Conservation (phyloP, 305 asterid genomes). For the Fraxinus angustifolia region DNA sequence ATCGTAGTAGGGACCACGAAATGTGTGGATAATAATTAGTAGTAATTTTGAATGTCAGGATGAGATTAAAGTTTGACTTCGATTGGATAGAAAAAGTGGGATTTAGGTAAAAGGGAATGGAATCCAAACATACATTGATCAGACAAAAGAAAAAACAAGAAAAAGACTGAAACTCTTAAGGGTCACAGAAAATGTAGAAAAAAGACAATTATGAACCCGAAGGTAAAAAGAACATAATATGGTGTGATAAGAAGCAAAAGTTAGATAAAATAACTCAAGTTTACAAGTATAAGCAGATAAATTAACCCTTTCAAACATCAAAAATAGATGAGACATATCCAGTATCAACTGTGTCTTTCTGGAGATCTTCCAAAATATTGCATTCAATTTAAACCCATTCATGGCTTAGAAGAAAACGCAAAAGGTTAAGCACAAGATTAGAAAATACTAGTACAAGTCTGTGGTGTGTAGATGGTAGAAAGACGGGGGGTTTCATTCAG, state of each 20-base stretch:
- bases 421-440: not conserved
- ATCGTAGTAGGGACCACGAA: not conserved
- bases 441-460: not conserved
- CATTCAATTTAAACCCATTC: not conserved
- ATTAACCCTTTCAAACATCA: not conserved
- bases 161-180: not conserved
- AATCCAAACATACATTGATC: not conserved
- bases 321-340: not conserved
- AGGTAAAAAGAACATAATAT: not conserved
- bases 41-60: not conserved
- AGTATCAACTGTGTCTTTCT: not conserved
- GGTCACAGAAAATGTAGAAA: not conserved
- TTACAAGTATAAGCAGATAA: not conserved
- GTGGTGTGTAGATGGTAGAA: not conserved
- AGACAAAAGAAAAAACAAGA: not conserved
- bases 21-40: not conserved
- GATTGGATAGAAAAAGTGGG: not conserved
- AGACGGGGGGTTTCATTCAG: not conserved
- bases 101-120: not conserved
- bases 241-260: not conserved
- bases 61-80: not conserved
- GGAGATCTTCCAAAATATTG: not conserved
- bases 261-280: not conserved
- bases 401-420: not conserved
- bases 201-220: not conserved